Evolutionary conservation across 345 rosid genomes (phyloP), one percentile per base, ranked within the genome.

Genomic region (Heritiera littoralis): DNA sequence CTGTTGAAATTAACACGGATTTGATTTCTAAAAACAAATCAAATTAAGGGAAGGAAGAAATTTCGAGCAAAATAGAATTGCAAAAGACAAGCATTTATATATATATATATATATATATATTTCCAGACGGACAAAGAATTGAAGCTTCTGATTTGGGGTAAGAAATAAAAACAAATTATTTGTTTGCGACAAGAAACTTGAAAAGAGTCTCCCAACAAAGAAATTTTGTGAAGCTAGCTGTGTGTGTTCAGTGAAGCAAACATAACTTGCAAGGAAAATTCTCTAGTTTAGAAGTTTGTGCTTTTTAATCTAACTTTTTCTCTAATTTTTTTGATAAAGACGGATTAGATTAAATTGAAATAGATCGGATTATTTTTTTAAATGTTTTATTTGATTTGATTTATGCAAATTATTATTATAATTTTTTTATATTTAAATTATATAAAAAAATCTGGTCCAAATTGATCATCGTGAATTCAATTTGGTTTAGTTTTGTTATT

Each of bases 1-100:
- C 8, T 43, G 45, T 6, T 43, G 45, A 5, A 43, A 43, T 43
- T 43, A 43, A 72, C 75, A 52, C 75, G 75, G 75, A 51, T 72
- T 72, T 51, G 45, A 54, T 14, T 54, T 54, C 2, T n/a, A 5
- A 17, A 55, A 17, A 6, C 7, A 55, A 55, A 55, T 54, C 58
- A 54, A 54, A 54, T 13, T 23, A 23, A 23, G 28, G 15, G 4
- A 14, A 18, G 18, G 6, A 54, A 54, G 59, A 54, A 54, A 54
- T 17, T 52, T 52, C 14, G 56, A 54, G n/a, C n/a, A 5, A 15
- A 54, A 54, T 4, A 11, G 12, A 48, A 48, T 48, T 48, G 52
- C 38, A 35, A 35, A 2, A 35, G 38, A 35, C 38, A 35, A 35
- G 38, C 38, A 1, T 35, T 52, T 4, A 9, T 2, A 3, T 51